These are phyloP conservation scores for Auricularia sp. DNA, from an alignment of 768 basidiomycete species.

Conservation along the genomic window DNA sequence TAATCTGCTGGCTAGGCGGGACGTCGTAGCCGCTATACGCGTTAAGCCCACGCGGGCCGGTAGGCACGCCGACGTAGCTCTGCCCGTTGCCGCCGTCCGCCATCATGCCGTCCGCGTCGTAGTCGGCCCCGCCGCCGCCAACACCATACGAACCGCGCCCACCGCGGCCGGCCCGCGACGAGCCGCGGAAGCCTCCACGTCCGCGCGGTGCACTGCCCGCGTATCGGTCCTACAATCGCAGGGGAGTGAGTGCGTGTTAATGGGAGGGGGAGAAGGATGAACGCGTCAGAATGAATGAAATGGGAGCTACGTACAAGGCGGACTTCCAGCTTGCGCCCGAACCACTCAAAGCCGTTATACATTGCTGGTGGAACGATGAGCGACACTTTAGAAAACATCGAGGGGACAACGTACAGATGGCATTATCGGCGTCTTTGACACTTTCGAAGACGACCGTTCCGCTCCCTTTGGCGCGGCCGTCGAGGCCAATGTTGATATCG, in stretches of 20 bases:
- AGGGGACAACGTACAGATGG: conserved; percentile 60
- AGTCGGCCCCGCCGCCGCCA: conserved; percentile 37
- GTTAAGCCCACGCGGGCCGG: conserved; percentile 22
- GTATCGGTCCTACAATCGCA: conserved; percentile 59
- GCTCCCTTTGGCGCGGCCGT: conserved; percentile 90
- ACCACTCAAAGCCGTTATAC: conserved; percentile 98
- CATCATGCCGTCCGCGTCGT: conserved; percentile 23
- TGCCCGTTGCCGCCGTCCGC: conserved; percentile 24
- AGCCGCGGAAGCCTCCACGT: conserved; percentile 44
- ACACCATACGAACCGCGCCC: conserved; percentile 39
- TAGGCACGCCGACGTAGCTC: conserved; percentile 5
- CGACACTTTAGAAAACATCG: neutral
- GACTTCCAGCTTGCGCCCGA: conserved; percentile 89
- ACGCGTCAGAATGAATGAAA: no score
- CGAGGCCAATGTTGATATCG: conserved; percentile 87
- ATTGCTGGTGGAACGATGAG: conserved; percentile 44
- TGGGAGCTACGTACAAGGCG: conserved; percentile 55
- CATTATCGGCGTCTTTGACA: conserved; percentile 79
- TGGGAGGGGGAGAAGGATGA: no score
- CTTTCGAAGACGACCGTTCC: conserved; percentile 97
- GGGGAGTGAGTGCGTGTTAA: neutral
- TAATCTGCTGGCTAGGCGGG: conserved; percentile 92
- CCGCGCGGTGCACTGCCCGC: conserved; percentile 50
- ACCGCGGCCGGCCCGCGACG: conserved; percentile 28
- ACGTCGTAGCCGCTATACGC: conserved; percentile 33